These are phyloP conservation scores for Fennellomyces sp. DNA, from an alignment of 371 early-diverging fungal species.

Conservation along the genomic window DNA sequence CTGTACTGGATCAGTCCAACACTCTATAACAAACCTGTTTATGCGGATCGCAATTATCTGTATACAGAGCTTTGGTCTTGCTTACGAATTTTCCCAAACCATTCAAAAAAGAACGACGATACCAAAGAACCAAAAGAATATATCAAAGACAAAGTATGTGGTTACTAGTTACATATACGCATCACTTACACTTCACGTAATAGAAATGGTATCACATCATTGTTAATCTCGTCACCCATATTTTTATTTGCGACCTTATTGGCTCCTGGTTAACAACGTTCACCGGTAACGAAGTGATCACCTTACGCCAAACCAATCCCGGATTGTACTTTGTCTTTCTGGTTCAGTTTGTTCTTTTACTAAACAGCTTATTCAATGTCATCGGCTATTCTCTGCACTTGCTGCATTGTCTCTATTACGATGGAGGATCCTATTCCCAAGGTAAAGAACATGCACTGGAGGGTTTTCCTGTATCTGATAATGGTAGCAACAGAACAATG, in stretches of 20 bases:
- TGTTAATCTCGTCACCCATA: conserved; percentile 9
- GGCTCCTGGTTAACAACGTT: conserved; percentile 30
- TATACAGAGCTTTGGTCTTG: conserved; percentile 38
- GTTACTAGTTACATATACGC: not conserved
- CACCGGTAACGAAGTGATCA: conserved; percentile 18
- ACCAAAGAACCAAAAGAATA: conserved; percentile 21
- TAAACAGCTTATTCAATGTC: conserved; percentile 31
- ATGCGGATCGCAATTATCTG: conserved; percentile 24
- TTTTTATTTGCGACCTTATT: conserved; percentile 24
- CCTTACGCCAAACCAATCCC: conserved; percentile 14
- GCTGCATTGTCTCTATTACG: conserved; percentile 29
- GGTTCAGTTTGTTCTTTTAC: conserved; percentile 8
- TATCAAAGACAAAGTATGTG: conserved; percentile 35
- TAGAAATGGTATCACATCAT: conserved; percentile 45
- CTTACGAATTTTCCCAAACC: conserved; percentile 34
- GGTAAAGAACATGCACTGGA: no score
- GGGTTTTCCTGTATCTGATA: no score
- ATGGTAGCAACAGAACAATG: conserved; percentile 33
- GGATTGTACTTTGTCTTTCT: conserved; percentile 28
- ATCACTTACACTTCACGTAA: no score
- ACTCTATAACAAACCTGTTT: conserved; percentile 27
- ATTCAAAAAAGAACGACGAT: conserved; percentile 20
- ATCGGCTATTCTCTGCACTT: conserved; percentile 34
- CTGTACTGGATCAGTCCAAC: conserved; percentile 37
- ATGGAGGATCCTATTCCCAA: conserved; percentile 38